Evolutionary conservation across 140 eudicot species (phyloP).

Genomic region (Artemisia princeps): DNA sequence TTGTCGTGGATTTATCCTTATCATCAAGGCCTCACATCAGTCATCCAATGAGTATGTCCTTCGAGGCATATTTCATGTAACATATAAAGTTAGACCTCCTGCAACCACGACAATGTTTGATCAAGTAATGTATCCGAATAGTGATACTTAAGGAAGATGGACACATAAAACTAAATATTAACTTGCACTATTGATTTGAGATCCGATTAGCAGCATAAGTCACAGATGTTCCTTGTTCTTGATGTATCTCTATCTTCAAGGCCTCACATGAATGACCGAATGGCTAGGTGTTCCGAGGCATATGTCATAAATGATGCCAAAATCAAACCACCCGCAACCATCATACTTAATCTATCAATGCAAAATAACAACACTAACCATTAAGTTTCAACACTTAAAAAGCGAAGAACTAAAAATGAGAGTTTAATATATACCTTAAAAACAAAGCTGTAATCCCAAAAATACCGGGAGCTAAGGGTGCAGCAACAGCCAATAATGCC

Average conservation of each 20-base stretch:
- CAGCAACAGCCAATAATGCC: slow-evolving; percentile 63
- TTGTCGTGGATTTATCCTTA: slow-evolving; percentile 42
- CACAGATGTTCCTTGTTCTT: slow-evolving; percentile 51
- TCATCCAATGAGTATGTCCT: slow-evolving; percentile 58
- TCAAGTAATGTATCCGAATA: background rate
- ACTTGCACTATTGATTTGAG: slow-evolving; percentile 18
- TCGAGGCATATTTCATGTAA: slow-evolving; percentile 66
- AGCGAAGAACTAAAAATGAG: background rate
- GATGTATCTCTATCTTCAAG: slow-evolving; percentile 64
- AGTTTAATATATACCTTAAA: slow-evolving; percentile 42
- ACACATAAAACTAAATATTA: background rate
- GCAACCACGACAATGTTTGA: slow-evolving; percentile 36
- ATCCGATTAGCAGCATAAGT: slow-evolving; percentile 33
- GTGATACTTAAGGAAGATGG: no score
- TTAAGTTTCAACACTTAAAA: background rate
- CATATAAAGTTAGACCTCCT: slow-evolving; percentile 59
- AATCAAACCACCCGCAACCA: slow-evolving; percentile 65
- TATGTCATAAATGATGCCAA: slow-evolving; percentile 75
- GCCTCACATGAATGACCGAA: slow-evolving; percentile 59
- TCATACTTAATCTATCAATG: slow-evolving; percentile 64
- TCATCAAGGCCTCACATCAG: slow-evolving; percentile 56
- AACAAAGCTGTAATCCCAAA: slow-evolving; percentile 78
- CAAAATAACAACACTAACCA: slow-evolving; percentile 1
- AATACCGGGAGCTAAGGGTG: slow-evolving; percentile 63
- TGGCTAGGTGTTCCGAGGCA: slow-evolving; percentile 74